Conservation (phyloP, 2,329 filamentous ascomycete species). For the Davidsoniella australis region DNA sequence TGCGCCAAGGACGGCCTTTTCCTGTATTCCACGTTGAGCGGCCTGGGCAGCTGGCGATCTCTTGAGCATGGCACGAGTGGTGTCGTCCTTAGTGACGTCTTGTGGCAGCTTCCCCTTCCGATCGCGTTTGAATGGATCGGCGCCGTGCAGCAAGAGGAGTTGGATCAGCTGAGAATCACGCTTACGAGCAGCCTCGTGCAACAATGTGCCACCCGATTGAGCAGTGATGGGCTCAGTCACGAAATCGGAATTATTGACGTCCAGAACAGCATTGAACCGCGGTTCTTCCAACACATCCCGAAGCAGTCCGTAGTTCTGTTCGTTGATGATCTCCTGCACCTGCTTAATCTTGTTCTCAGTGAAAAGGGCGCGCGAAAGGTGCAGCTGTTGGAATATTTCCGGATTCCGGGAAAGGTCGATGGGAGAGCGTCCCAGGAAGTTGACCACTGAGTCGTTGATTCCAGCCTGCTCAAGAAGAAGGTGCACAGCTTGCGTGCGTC, state of each 20-base stretch:
- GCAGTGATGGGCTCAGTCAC: conserved; percentile 63
- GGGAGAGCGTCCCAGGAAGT: conserved; percentile 68
- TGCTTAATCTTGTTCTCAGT: conserved; percentile 72
- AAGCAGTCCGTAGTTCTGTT: conserved; percentile 58
- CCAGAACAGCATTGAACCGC: conserved; percentile 68
- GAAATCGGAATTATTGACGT: conserved; percentile 84
- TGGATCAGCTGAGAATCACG: conserved; percentile 80
- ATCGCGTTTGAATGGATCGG: conserved; percentile 88
- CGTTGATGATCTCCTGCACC: conserved; percentile 61
- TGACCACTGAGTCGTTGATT: conserved; percentile 78
- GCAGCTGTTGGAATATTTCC: conserved; percentile 89
- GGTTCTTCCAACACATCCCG: conserved; percentile 71
- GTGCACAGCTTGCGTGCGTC: conserved; percentile 63
- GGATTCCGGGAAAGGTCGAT: conserved; percentile 81
- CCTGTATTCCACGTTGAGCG: conserved; percentile 87
- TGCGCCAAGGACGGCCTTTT: conserved; percentile 78
- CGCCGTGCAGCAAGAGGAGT: conserved; percentile 77
- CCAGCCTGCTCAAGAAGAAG: conserved; percentile 65
- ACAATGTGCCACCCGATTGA: conserved; percentile 72
- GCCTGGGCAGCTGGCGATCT: conserved; percentile 86
- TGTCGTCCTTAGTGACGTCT: conserved; percentile 89
- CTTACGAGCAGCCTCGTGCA: conserved; percentile 84
- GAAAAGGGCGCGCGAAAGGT: conserved; percentile 77
- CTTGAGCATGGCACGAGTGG: conserved; percentile 74
- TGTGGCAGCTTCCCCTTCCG: conserved; percentile 91